These are phyloP conservation scores for Chrysoporthe puriensis DNA, from an alignment of 2,329 filamentous ascomycete genomes.

Conservation along the genomic window DNA sequence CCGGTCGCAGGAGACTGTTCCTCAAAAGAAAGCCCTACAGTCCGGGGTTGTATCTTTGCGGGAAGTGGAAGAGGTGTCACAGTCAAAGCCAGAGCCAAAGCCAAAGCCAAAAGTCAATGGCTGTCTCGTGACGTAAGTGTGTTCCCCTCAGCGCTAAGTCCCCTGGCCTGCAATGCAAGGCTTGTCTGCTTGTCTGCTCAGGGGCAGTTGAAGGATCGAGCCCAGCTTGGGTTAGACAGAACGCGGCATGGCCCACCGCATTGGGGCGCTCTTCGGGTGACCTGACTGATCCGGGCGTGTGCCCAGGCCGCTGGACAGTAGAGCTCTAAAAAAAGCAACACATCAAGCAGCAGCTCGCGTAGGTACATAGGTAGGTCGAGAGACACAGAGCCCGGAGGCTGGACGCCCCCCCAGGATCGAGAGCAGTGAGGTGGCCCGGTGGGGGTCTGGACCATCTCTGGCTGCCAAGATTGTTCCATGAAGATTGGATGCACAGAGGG, in stretches of 20 bases:
- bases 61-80: neutral
- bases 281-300: neutral
- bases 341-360: neutral
- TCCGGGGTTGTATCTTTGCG: neutral
- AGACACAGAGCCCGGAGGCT: neutral
- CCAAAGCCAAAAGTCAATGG: neutral
- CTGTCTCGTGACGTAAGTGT: slow-evolving; percentile 28
- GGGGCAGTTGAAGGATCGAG: slow-evolving; percentile 13
- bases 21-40: neutral
- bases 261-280: slow-evolving; percentile 4
- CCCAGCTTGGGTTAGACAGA: slow-evolving; percentile 25
- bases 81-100: neutral
- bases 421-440: neutral
- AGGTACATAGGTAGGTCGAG: neutral
- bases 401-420: neutral
- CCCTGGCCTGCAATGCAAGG: slow-evolving; percentile 17
- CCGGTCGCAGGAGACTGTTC: neutral
- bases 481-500: too few relatives aligned
- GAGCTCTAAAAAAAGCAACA: slow-evolving; percentile 3
- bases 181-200: slow-evolving; percentile 12
- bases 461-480: too few relatives aligned
- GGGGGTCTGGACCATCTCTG: neutral
- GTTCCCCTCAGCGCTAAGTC: slow-evolving; percentile 6
- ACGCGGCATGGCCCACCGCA: neutral
- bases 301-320: neutral